These are phyloP conservation scores for Auricularia cornea DNA, from an alignment of 768 basidiomycete genomes.

Conservation along the genomic window DNA sequence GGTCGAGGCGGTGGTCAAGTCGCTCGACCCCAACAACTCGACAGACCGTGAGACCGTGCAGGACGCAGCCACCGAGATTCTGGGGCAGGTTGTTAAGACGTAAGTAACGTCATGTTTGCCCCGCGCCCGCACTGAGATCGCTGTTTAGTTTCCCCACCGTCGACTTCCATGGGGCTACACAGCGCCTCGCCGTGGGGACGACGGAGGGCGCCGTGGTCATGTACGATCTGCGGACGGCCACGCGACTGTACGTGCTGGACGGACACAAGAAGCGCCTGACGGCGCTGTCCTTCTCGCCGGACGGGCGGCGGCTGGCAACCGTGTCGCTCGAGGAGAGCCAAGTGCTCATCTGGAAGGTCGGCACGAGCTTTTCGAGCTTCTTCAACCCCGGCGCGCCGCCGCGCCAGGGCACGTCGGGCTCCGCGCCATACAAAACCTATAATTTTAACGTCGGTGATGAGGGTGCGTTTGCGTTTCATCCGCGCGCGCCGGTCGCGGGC, in stretches of 20 bases:
- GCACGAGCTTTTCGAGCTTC: slow-evolving; percentile 78
- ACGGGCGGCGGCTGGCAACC: slow-evolving; percentile 83
- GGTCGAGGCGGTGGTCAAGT: slow-evolving; percentile 94
- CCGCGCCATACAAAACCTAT: slow-evolving; percentile 81
- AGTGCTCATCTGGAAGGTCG: slow-evolving; percentile 94
- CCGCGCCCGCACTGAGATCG: background rate
- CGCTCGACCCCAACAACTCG: slow-evolving; percentile 83
- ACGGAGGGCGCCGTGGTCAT: slow-evolving; percentile 90
- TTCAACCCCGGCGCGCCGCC: slow-evolving; percentile 90
- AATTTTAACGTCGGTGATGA: slow-evolving; percentile 79
- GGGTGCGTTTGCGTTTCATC: slow-evolving; percentile 38
- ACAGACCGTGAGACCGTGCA: slow-evolving; percentile 73
- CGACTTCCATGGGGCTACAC: slow-evolving; percentile 84
- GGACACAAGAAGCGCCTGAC: slow-evolving; percentile 76
- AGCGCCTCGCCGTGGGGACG: slow-evolving; percentile 88
- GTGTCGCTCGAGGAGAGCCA: slow-evolving; percentile 77
- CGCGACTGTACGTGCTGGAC: slow-evolving; percentile 89
- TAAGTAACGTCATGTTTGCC: slow-evolving; percentile 26
- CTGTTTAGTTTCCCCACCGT: slow-evolving; percentile 71
- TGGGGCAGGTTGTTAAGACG: slow-evolving; percentile 92
- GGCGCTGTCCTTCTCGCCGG: slow-evolving; percentile 87
- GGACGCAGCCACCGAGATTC: slow-evolving; percentile 87
- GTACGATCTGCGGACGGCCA: slow-evolving; percentile 96
- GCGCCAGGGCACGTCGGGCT: slow-evolving; percentile 73
- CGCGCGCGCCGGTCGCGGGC: background rate